Percentiles rank a stretch among this genome's conserved stretches.
These are phyloP conservation scores for Orbilia quercus DNA, from an alignment of 2,329 filamentous ascomycete genomes.

Conservation along the genomic window DNA sequence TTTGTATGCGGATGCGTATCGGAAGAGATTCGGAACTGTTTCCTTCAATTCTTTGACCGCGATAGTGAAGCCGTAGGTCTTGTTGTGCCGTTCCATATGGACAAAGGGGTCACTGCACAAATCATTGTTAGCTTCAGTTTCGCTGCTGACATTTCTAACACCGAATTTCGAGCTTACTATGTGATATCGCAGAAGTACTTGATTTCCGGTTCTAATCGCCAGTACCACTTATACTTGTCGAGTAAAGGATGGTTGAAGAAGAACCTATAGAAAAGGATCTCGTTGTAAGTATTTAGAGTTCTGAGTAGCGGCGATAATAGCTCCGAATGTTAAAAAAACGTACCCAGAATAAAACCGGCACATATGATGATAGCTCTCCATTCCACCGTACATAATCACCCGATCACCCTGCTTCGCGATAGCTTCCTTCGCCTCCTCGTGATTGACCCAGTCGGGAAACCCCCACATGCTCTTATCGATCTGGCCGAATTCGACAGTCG, in stretches of 20 bases:
- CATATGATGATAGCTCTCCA: constrained; percentile 99
- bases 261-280: constrained; percentile 69
- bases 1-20: constrained; percentile 98
- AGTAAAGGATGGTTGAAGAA: constrained; percentile 98
- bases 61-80: constrained; percentile 98
- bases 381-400: constrained; percentile 98
- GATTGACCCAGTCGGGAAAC: constrained; percentile 95
- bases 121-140: constrained; percentile 61
- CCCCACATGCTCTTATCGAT: constrained; percentile 94
- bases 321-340: constrained; percentile 61
- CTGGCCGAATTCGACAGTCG: constrained; percentile 88
- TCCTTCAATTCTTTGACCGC: constrained; percentile 97
- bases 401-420: constrained; percentile 96
- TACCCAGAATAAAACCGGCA: constrained; percentile 98
- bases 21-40: constrained; percentile 98
- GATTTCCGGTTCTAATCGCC: constrained; percentile 98
- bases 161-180: constrained; percentile 72
- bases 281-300: constrained; percentile 20
- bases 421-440: constrained; percentile 91
- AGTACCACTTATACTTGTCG: constrained; percentile 99
- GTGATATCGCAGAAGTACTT: constrained; percentile 99
- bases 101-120: constrained; percentile 84
- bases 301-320: background rate
- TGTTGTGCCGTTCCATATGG: constrained; percentile 92
- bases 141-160: constrained; percentile 11